Evolutionary conservation across 768 basidiomycete genomes (phyloP), one percentile per base, ranked within the genome.

Genomic region (Naganishia onofrii): DNA sequence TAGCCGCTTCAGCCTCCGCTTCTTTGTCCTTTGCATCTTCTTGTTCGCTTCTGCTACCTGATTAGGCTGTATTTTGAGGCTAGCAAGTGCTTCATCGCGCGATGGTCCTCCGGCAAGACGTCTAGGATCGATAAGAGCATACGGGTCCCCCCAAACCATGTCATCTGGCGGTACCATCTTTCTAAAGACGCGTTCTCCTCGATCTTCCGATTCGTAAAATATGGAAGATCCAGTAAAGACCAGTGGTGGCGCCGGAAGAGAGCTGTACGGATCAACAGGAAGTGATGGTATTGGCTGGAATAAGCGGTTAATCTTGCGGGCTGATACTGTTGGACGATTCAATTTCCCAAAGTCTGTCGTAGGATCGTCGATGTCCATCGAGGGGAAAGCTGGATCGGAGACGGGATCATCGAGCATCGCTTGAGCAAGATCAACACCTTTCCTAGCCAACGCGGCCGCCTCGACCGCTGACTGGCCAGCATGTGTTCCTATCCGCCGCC

Each of bases 111-210:
- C 38, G 9, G 12, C 23, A 29, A 21, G n/a, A 21, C 32, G 23
- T 42, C 42, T 38, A 10, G 23, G 13, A 26, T 26, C 13, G 36
- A 63, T 44, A n/a, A 63, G 60, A 15, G 60, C 21, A 63, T 63
- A 63, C 4, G 60, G 60, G 29, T 63, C 60, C 3, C 60, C 60
- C 29, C 29, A 63, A 12, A 42, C 60, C 38, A 63, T 44, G 38
- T 63, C 60, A 19, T 26, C 38, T 1, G 60, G 60, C 60, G 60
- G 60, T 9, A 63, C 60, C 60, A 63, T 63, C 60, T 63, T 63
- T 17, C 38, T 23, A 28, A 26, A 42, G 8, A 63, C 60, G 10
- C 38, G 21, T 36, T n/a, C 5, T 10, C 42, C 38, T 42, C 23
- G 10, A 13, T 44, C 23, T 26, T 26, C n/a, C 42, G 60, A 28